phyloP scores from a whole-genome alignment of 1,139 yeast genomes.

The Protomyces pachydermus region DNA sequence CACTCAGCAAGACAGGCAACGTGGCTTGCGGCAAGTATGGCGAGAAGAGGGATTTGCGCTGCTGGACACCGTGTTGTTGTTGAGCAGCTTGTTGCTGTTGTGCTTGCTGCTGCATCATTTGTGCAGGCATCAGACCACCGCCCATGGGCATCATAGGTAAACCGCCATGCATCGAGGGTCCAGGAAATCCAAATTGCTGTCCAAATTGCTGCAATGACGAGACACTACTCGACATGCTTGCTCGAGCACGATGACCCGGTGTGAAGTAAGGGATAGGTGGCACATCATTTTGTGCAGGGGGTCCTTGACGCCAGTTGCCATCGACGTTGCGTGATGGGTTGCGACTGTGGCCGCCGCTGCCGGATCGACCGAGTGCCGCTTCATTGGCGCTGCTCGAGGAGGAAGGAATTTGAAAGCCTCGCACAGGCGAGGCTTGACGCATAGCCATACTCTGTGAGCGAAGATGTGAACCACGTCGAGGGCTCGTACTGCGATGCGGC shows the following conservation, averaged over 20 bases:
- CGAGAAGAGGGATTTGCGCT: slow-evolving; percentile 84
- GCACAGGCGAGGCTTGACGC: slow-evolving; percentile 37
- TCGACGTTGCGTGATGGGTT: slow-evolving; percentile 57
- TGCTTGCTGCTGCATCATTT: slow-evolving; percentile 35
- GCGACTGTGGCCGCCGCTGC: slow-evolving; percentile 48
- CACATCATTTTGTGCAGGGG: slow-evolving; percentile 30
- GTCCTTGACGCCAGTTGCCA: slow-evolving; percentile 39
- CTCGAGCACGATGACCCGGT: slow-evolving; percentile 75
- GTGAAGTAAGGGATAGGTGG: slow-evolving; percentile 45
- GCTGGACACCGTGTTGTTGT: slow-evolving; percentile 34
- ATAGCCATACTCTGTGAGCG: slow-evolving; percentile 32
- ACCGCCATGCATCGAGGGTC: slow-evolving; percentile 27
- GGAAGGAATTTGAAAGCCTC: slow-evolving; percentile 34
- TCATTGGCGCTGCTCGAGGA: slow-evolving; percentile 46
- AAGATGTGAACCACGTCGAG: slow-evolving; percentile 28
- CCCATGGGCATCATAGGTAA: slow-evolving; percentile 38
- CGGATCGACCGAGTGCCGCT: slow-evolving; percentile 30
- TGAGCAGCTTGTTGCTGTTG: slow-evolving; percentile 40
- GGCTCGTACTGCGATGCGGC: slow-evolving; percentile 25
- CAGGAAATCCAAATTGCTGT: slow-evolving; percentile 30
- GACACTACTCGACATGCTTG: slow-evolving; percentile 61
- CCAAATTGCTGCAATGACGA: slow-evolving; percentile 30
- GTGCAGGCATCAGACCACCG: slow-evolving; percentile 34
- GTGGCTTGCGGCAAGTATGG: slow-evolving; percentile 94
- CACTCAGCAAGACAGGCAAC: slow-evolving; percentile 79